phyloP scores from a whole-genome alignment of 106 monocot genomes.

The Dioscorea zingiberensis region DNA sequence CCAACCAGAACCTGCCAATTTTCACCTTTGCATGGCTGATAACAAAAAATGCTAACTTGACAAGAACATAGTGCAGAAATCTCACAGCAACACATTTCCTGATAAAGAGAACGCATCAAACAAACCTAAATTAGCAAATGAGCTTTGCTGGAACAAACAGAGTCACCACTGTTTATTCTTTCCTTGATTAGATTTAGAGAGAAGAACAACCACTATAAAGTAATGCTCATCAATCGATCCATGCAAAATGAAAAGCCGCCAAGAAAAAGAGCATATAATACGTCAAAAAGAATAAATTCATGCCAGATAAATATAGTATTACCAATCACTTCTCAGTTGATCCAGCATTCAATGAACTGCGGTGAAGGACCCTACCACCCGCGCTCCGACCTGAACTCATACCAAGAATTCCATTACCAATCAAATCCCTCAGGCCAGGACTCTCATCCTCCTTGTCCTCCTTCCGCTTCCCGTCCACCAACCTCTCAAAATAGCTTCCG shows the following conservation, averaged over 20 bases:
- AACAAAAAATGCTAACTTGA: too few relatives aligned
- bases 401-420: constrained; percentile 15
- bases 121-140: too few relatives aligned
- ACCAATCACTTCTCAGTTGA: background rate
- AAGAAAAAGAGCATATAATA: background rate
- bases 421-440: constrained; percentile 75
- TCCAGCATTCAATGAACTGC: constrained; percentile 21
- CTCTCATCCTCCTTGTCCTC: constrained; percentile 11
- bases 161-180: background rate
- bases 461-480: constrained; percentile 24
- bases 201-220: background rate
- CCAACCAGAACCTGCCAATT: too few relatives aligned
- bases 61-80: too few relatives aligned
- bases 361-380: constrained; percentile 37
- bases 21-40: too few relatives aligned
- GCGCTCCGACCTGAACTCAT: constrained; percentile 12
- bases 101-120: too few relatives aligned
- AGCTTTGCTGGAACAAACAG: background rate
- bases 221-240: background rate
- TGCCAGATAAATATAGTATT: background rate
- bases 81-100: too few relatives aligned
- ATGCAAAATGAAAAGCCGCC: background rate
- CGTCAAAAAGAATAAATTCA: background rate
- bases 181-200: background rate
- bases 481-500: constrained; percentile 79